Percentiles rank a stretch among this genome's conserved stretches.
Conservation (phyloP, 1,284 basidiomycete genomes). For the Naganishia sp. region DNA sequence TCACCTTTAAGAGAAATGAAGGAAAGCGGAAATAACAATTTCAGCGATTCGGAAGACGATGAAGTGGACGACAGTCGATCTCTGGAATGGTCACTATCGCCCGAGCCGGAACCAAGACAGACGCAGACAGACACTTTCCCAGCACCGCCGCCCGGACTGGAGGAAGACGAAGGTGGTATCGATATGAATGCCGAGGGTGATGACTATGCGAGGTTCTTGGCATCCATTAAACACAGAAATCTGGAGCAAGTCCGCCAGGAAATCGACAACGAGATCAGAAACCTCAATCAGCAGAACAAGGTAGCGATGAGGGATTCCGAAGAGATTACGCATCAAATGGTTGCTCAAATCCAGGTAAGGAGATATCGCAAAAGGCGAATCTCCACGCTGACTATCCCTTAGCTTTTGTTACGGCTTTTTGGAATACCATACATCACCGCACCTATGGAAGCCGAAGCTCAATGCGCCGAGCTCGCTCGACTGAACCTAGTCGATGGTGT, state of each 20-base stretch:
- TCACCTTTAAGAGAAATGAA: constrained; percentile 20
- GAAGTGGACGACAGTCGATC: constrained; percentile 43
- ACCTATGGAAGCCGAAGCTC: constrained; percentile 99
- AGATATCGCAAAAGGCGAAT: constrained; percentile 1
- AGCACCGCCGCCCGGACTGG: constrained; percentile 33
- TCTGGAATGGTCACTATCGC: constrained; percentile 51
- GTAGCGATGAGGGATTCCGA: constrained; percentile 90
- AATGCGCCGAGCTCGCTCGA: constrained; percentile 88
- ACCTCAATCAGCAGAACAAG: constrained; percentile 78
- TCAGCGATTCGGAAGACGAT: constrained; percentile 36
- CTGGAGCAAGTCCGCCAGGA: constrained; percentile 77
- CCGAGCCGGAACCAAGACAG: constrained; percentile 39
- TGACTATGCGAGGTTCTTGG: constrained; percentile 87
- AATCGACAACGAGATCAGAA: constrained; percentile 87
- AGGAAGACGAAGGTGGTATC: constrained; percentile 63
- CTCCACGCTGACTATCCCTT: constrained; percentile 55
- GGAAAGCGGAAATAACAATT: constrained; percentile 29
- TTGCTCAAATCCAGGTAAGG: constrained; percentile 79
- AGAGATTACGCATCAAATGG: constrained; percentile 92
- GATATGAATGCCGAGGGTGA: constrained; percentile 79
- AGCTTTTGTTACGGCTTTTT: constrained; percentile 77
- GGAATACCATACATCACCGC: constrained; percentile 98
- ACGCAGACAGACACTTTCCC: constrained; percentile 31
- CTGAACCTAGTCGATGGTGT: constrained; percentile 91
- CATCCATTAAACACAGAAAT: constrained; percentile 81